Conservation (phyloP, 305 asterid genomes). For the Stenogyne calaminthoides region DNA sequence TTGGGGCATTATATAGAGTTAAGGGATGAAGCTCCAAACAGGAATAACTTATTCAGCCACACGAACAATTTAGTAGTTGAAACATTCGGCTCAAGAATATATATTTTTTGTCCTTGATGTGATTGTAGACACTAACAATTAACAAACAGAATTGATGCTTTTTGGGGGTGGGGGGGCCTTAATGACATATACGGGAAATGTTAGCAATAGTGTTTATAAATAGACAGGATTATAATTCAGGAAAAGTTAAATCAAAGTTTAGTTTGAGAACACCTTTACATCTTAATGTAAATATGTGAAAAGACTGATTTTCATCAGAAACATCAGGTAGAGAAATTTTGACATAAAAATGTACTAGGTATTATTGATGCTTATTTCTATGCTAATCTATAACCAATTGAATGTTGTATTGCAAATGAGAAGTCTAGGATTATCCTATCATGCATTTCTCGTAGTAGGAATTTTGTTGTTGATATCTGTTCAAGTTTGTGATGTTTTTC, state of each 20-base stretch:
- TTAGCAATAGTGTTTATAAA: background rate
- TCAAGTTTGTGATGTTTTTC: background rate
- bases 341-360: too few species aligned
- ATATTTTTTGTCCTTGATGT: background rate
- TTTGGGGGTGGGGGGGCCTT: background rate
- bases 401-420: background rate
- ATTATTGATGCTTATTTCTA: too few species aligned
- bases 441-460: background rate
- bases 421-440: background rate
- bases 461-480: background rate
- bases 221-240: background rate
- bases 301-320: too few species aligned
- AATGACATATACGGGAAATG: background rate
- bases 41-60: too few species aligned
- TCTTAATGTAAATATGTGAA: too few species aligned
- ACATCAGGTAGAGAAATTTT: too few species aligned
- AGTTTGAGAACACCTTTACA: too few species aligned
- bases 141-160: background rate
- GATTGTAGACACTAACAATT: background rate
- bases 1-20: background rate
- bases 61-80: background rate
- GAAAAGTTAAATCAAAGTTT: background rate
- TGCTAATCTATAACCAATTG: too few species aligned
- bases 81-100: background rate
- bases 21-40: background rate